Conservation (phyloP, 2,329 filamentous ascomycete species). For the Phyllosticta citribraziliensis region DNA sequence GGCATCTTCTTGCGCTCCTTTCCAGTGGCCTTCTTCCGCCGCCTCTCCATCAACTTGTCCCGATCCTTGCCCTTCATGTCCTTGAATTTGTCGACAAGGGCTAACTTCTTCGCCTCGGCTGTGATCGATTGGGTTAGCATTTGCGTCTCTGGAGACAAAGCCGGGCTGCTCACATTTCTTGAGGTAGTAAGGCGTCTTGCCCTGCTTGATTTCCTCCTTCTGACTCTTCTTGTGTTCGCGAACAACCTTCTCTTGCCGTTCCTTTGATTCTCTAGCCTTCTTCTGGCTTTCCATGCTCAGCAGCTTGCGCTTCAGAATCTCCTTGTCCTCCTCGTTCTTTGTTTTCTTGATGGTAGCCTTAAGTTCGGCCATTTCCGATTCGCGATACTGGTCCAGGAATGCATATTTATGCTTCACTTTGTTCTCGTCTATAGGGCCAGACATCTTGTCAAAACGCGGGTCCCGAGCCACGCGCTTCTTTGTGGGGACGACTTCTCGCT, state of each 20-base stretch:
- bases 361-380: conserved; percentile 70
- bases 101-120: conserved; percentile 44
- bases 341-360: conserved; percentile 56
- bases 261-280: conserved; percentile 60
- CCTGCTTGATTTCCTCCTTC: conserved; percentile 73
- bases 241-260: conserved; percentile 59
- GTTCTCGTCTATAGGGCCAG: conserved; percentile 46
- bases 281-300: conserved; percentile 69
- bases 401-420: conserved; percentile 64
- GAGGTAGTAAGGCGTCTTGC: conserved; percentile 72
- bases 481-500: conserved; percentile 58
- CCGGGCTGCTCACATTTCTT: conserved; percentile 52
- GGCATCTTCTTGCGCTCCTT: conserved; percentile 66
- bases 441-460: conserved; percentile 72
- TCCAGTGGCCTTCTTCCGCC: conserved; percentile 76
- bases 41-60: conserved; percentile 73
- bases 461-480: conserved; percentile 59
- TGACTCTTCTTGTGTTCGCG: conserved; percentile 71
- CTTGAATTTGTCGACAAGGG: conserved; percentile 7
- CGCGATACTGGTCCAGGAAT: conserved; percentile 80
- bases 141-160: background rate
- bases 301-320: conserved; percentile 61
- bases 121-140: conserved; percentile 15
- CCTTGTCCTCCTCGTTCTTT: conserved; percentile 56
- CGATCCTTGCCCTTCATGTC: conserved; percentile 39